These are phyloP conservation scores for Diddensiella caesifluorescens DNA, from an alignment of 805 yeast species.

Conservation along the genomic window DNA sequence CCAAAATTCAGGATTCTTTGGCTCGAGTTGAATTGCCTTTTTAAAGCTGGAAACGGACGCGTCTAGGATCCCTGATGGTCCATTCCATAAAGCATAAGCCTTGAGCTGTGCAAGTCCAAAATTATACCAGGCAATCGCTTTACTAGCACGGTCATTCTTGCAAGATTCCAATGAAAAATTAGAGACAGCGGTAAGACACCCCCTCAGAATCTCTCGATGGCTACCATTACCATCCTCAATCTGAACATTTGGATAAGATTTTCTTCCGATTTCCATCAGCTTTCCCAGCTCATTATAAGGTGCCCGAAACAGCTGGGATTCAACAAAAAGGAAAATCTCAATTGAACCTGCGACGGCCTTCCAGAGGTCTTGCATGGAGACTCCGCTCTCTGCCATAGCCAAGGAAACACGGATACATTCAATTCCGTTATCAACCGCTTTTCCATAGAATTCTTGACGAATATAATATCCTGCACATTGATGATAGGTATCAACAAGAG, in stretches of 20 bases:
- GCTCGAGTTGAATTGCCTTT: constrained; percentile 65
- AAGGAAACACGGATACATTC: constrained; percentile 43
- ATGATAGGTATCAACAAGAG: constrained; percentile 50
- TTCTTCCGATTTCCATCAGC: constrained; percentile 26
- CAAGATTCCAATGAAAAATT: constrained; percentile 11
- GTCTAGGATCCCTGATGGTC: constrained; percentile 35
- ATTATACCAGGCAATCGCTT: constrained; percentile 50
- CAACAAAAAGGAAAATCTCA: constrained; percentile 48
- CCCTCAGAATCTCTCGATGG: constrained; percentile 12
- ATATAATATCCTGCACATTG: constrained; percentile 50
- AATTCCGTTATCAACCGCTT: constrained; percentile 49
- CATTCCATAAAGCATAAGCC: constrained; percentile 35
- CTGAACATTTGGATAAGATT: constrained; percentile 15
- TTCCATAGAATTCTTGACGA: constrained; percentile 57
- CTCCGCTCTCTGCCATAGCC: constrained; percentile 35
- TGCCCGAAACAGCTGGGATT: constrained; percentile 44
- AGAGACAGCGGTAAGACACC: constrained; percentile 4
- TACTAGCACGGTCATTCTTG: constrained; percentile 28
- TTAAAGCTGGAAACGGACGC: constrained; percentile 55
- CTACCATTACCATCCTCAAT: constrained; percentile 19
- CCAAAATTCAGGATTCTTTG: constrained; percentile 73
- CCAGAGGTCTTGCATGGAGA: constrained; percentile 57
- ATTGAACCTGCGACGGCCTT: constrained; percentile 54
- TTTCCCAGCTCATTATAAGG: constrained; percentile 39
- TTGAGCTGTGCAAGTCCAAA: constrained; percentile 61